Evolutionary conservation across 345 rosid genomes (phyloP).

Genomic region (Theobroma cacao): DNA sequence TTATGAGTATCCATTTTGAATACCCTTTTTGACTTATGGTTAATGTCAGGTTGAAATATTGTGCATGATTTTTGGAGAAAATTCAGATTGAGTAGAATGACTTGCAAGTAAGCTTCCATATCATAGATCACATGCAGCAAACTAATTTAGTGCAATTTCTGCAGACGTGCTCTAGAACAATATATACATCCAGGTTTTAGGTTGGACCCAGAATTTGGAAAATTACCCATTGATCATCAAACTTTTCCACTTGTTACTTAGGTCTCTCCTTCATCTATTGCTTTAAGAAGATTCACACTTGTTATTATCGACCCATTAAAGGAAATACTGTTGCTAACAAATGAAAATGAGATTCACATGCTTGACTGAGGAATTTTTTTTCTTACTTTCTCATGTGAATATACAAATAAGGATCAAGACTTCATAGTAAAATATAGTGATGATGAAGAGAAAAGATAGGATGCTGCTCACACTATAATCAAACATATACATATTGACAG

Average conservation of each 20-base stretch:
- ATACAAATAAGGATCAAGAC: not conserved
- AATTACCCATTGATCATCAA: not conserved
- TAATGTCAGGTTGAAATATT: not conserved
- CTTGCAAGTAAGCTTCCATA: not conserved
- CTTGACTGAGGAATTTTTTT: not conserved
- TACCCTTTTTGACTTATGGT: too few species aligned
- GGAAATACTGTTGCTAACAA: not conserved
- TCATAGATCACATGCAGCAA: not conserved
- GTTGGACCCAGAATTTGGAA: not conserved
- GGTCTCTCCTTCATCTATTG: not conserved
- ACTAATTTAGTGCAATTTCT: not conserved
- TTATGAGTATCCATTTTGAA: not conserved
- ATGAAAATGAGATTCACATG: not conserved
- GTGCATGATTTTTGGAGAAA: not conserved
- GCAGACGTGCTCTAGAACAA: not conserved
- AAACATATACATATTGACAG: slow-evolving; percentile 9
- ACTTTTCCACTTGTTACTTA: not conserved
- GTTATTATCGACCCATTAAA: not conserved
- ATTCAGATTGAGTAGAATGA: not conserved
- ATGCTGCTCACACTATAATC: not conserved
- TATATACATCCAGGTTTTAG: not conserved
- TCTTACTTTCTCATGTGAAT: not conserved
- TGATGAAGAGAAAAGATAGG: not conserved
- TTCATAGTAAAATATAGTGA: not conserved
- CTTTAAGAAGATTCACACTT: not conserved